These are phyloP conservation scores for Saprolegnia diclina DNA, from an alignment of 352 stramenopile genomes.

Conservation along the genomic window DNA sequence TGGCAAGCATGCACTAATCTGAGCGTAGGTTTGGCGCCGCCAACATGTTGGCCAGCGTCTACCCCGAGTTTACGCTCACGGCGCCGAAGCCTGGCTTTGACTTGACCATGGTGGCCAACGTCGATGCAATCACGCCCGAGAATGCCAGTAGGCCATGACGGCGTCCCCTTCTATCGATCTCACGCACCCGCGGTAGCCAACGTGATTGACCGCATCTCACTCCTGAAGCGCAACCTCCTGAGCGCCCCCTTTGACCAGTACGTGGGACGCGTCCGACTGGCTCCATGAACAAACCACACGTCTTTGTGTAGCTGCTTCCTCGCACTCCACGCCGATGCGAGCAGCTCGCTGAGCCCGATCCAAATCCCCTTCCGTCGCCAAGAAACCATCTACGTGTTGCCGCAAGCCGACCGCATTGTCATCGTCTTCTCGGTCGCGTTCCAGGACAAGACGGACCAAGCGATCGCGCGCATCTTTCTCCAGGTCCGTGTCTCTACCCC, in stretches of 20 bases:
- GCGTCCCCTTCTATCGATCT: not conserved
- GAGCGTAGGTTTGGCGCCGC: constrained; percentile 48
- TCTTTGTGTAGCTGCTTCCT: constrained; percentile 48
- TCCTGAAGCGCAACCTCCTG: constrained; percentile 81
- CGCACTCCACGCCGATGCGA: constrained; percentile 59
- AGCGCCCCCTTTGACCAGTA: constrained; percentile 70
- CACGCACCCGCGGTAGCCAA: constrained; percentile 36
- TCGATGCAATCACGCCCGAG: constrained; percentile 61
- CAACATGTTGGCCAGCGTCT: constrained; percentile 66
- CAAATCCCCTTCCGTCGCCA: constrained; percentile 84
- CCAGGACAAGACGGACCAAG: constrained; percentile 89
- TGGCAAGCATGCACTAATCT: not conserved
- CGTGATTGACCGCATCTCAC: constrained; percentile 63
- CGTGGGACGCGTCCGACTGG: constrained; percentile 1
- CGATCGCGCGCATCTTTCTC: constrained; percentile 87
- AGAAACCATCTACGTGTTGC: constrained; percentile 82
- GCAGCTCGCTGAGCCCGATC: constrained; percentile 47
- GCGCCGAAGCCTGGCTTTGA: constrained; percentile 71
- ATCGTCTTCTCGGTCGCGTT: constrained; percentile 92
- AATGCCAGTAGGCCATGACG: constrained; percentile 45
- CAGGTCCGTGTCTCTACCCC: constrained; percentile 36
- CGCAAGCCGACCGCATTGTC: constrained; percentile 82
- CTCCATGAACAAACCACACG: not conserved
- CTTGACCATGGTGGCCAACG: constrained; percentile 67
- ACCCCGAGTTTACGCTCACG: constrained; percentile 66